phyloP scores from a whole-genome alignment of 306 rosid species.

The Cucurbita pepo region DNA sequence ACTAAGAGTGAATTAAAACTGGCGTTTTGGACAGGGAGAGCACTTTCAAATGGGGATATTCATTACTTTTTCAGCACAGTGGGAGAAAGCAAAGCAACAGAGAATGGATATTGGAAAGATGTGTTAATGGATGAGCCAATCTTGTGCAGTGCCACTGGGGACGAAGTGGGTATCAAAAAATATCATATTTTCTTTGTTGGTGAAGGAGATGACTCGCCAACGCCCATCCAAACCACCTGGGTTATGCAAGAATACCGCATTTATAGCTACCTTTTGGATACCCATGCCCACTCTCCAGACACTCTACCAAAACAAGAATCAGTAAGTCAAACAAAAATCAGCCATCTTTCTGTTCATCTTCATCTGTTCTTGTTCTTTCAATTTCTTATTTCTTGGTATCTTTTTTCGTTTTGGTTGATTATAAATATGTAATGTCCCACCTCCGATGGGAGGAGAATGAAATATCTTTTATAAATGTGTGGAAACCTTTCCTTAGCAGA shows the following conservation, averaged over 20 bases:
- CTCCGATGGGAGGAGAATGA: too few relatives aligned
- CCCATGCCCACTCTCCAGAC: neutral
- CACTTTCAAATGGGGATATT: neutral
- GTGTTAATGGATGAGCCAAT: neutral
- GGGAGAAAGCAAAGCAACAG: neutral
- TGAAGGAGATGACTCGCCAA: neutral
- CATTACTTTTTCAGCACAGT: neutral
- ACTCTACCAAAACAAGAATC: neutral
- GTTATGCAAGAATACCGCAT: neutral
- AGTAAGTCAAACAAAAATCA: neutral
- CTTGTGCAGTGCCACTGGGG: neutral
- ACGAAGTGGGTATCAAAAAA: neutral
- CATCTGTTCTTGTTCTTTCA: neutral
- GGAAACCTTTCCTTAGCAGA: too few relatives aligned
- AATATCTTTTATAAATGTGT: too few relatives aligned
- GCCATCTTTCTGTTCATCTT: too few relatives aligned
- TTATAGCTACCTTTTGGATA: neutral
- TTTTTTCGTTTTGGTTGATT: neutral
- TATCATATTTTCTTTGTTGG: neutral
- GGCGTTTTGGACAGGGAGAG: neutral
- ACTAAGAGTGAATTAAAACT: neutral
- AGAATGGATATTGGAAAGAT: neutral
- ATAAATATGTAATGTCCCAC: too few relatives aligned
- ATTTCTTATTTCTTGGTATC: neutral
- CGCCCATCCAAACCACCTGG: neutral